Percentiles rank a stretch among this genome's conserved stretches.
Conservation (phyloP, 2,329 filamentous ascomycete genomes). For the Catunica adiposa region DNA sequence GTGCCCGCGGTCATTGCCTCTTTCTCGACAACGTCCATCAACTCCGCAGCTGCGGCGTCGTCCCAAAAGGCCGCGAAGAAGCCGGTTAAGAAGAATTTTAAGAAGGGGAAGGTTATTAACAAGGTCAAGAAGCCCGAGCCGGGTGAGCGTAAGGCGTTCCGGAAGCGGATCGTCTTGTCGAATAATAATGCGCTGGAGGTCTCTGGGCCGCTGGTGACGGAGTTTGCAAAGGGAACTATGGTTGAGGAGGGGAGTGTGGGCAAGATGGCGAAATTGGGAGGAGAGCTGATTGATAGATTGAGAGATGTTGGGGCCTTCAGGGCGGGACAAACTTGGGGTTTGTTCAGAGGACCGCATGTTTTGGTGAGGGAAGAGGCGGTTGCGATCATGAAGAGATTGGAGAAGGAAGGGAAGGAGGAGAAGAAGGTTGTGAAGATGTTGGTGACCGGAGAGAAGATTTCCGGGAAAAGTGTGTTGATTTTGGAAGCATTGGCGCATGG, state of each 20-base stretch:
- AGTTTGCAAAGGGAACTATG: constrained; percentile 40
- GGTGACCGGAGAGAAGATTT: constrained; percentile 53
- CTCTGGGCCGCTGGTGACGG: constrained; percentile 36
- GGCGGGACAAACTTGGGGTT: constrained; percentile 67
- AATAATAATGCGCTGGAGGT: constrained; percentile 86
- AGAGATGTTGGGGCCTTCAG: constrained; percentile 82
- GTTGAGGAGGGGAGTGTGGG: constrained; percentile 40
- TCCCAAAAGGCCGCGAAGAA: constrained; percentile 17
- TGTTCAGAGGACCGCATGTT: constrained; percentile 69
- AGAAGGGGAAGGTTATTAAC: constrained; percentile 28
- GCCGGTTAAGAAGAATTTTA: constrained; percentile 33
- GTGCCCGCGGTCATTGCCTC: constrained; percentile 19
- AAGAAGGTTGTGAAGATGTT: constrained; percentile 46
- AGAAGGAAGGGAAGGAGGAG: constrained; percentile 33
- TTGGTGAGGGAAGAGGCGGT: constrained; percentile 67
- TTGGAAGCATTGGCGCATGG: constrained; percentile 72
- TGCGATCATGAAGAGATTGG: constrained; percentile 47
- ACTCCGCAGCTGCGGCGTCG: constrained; percentile 17
- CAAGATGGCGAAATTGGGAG: constrained; percentile 52
- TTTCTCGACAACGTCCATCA: constrained; percentile 25
- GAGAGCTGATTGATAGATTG: constrained; percentile 58
- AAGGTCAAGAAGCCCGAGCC: constrained; percentile 36
- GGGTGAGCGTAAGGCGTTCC: constrained; percentile 73
- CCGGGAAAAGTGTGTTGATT: constrained; percentile 76
- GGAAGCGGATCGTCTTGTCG: constrained; percentile 79